A percentile compares a stretch with the other conserved stretches of the same genome.
phyloP scores from a whole-genome alignment of 1,139 yeast genomes.

The Hansenula lynferdii region DNA sequence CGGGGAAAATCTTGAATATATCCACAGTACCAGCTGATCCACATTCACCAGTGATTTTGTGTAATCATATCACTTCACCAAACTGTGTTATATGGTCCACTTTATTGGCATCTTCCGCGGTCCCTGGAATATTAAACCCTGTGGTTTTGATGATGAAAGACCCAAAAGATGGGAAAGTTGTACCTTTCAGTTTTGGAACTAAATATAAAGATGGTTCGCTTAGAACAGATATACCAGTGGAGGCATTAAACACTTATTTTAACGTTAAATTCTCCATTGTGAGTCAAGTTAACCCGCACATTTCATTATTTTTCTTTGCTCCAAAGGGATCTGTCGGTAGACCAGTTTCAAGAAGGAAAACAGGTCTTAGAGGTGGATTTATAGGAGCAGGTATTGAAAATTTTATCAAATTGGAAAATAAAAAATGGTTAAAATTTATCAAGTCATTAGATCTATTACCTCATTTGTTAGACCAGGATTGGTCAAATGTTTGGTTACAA shows the following conservation, averaged over 20 bases:
- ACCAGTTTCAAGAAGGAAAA: constrained; percentile 64
- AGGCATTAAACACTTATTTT: constrained; percentile 69
- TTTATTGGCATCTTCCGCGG: constrained; percentile 73
- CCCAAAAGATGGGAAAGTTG: constrained; percentile 38
- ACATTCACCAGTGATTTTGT: constrained; percentile 74
- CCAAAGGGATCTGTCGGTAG: constrained; percentile 80
- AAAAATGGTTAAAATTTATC: constrained; percentile 69
- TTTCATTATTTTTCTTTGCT: constrained; percentile 69
- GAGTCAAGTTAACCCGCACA: constrained; percentile 82
- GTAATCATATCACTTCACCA: constrained; percentile 75
- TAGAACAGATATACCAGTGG: constrained; percentile 63
- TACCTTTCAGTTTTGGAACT: constrained; percentile 75
- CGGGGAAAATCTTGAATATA: constrained; percentile 68
- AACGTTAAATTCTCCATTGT: constrained; percentile 74
- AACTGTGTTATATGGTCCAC: constrained; percentile 83
- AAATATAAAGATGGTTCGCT: constrained; percentile 59
- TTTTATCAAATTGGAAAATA: constrained; percentile 63
- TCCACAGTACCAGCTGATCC: constrained; percentile 82
- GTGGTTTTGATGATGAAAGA: constrained; percentile 73
- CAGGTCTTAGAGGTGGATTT: constrained; percentile 73
- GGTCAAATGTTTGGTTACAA: constrained; percentile 77
- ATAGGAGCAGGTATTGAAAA: constrained; percentile 70
- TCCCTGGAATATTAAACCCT: constrained; percentile 80
- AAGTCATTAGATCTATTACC: constrained; percentile 67
- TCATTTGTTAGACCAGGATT: constrained; percentile 66